Evolutionary conservation across 306 rosid species (phyloP), one percentile per base, ranked within the genome.

Genomic region (Prunus davidiana): DNA sequence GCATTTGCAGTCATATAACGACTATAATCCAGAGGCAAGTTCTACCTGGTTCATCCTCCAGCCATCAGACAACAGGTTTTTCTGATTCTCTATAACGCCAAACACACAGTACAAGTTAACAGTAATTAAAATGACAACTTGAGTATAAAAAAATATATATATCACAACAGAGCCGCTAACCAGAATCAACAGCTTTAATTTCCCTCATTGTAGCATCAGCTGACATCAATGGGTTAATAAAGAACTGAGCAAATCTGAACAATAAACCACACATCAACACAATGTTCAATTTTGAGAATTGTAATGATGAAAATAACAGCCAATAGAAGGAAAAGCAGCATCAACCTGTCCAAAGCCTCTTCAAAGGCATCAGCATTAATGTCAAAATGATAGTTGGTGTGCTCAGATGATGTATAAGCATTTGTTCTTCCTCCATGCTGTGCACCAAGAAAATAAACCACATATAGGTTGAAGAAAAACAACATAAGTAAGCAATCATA

Each of bases 161-260:
- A 15, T 27, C 41, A 71, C 65, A 24, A 50, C 67, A 69, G 27
- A 79, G 74, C 27, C n/a, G 55, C 87, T 74, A 71, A 92, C 99
- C 99, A 85, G 99, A 92, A 89, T 95, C 97, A 83, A 95, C 97
- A 71, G 99, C 97, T 88, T 92, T 95, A 64, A 95, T 95, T 79
- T 95, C 97, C 89, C 99, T 90, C 69, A 14, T 90, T 77, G 99
- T 95, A 78, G 99, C 99, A 83, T 95, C 97, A 82, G 99, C 88
- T 24, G 91, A 89, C 96, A 95, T 95, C 84, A 95, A 76, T 18
- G 99, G 99, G 64, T 89, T 92, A 72, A 91, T 85, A 82, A 95
- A 95, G 89, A 92, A 95, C 88, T 92, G 97, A 60, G 97, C 85
- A 84, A 95, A 95, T 83, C 99, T 95, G 84, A 62, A 74, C 65